Base-by-base conservation (phyloP, 106 monocot species). In the Dioscorea alata region DNA sequence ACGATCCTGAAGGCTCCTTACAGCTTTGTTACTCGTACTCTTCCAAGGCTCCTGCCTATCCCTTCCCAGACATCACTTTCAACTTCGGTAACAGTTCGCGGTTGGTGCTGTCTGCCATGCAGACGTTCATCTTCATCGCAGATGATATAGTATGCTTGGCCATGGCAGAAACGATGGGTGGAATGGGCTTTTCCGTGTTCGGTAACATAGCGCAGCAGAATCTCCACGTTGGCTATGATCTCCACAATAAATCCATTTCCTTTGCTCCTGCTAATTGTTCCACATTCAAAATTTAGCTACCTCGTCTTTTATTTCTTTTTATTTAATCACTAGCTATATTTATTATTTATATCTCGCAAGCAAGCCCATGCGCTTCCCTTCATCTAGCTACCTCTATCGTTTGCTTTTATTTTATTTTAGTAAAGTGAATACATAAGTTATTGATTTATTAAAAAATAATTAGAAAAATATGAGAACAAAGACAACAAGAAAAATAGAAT, bases 61-160 rank as follows among this genome's bases (percentile, higher is more conserved):
- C 16, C 23, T 16, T 71, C 2, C 70, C 69, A 4, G 77, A 64
- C 13, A 71, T 70, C 19, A 48, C 24, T 2, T 63, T 71, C 9
- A 22, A 17, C 35, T 71, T 77, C 49, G 23, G 2, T 1, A 63
- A 63, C n/a, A n/a, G n/a, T 6, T 65, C 71, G 6, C 53, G 13
- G 13, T 42, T 71, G 71, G 51, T 25, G 31, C 57, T 78, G 57
- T 15, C 24, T 49, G 48, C 64, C 48, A 0, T 15, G 32, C 71
- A 71, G 65, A 35, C 57, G 23, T 78, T 78, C 51, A 19, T 60
- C n/a, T 32, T 48, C 35, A 18, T 33, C n/a, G 35, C 18, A 12
- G 51, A 78, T 1, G 58, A 19, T 12, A 49, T 59, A 1, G 19
- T 49, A 4, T 78, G 77, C 71, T 59, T 78, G 21, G 57, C 65